Conservation (phyloP, 208 protist species). For the Angomonas deanei region DNA sequence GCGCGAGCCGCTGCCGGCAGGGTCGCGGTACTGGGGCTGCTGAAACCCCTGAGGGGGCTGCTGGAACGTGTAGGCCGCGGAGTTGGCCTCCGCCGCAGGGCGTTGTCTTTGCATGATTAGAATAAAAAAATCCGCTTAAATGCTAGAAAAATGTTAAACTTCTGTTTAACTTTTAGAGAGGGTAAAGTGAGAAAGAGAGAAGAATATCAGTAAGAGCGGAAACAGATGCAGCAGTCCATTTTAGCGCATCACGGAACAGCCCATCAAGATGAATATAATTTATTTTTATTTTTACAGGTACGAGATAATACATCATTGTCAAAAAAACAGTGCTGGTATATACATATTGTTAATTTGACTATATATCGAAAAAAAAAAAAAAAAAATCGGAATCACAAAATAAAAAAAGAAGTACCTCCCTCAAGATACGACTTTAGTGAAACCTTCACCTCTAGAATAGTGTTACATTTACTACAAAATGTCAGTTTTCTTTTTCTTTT, state of each 20-base stretch:
- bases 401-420: conserved; percentile 2
- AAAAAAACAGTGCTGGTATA: too few relatives aligned
- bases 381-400: too few relatives aligned
- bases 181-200: background rate
- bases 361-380: too few relatives aligned
- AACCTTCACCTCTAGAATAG: too few relatives aligned
- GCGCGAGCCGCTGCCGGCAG: conserved; percentile 23
- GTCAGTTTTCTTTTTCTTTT: background rate
- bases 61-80: conserved; percentile 87
- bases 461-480: background rate
- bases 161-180: background rate
- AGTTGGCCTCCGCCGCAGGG: conserved; percentile 24
- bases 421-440: conserved; percentile 7
- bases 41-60: conserved; percentile 80
- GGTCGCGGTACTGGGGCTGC: conserved; percentile 81
- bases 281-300: conserved; percentile 2
- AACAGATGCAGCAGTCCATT: too few relatives aligned
- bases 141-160: background rate
- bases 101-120: conserved; percentile 31
- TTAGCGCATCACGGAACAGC: too few relatives aligned
- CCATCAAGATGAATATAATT: conserved; percentile 3
- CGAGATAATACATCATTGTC: too few relatives aligned
- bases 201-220: too few relatives aligned
- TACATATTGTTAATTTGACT: background rate
- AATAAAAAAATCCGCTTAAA: too few relatives aligned